These are phyloP conservation scores for Cardamine chenopodiifolia DNA, from an alignment of 345 rosid genomes.

Conservation along the genomic window DNA sequence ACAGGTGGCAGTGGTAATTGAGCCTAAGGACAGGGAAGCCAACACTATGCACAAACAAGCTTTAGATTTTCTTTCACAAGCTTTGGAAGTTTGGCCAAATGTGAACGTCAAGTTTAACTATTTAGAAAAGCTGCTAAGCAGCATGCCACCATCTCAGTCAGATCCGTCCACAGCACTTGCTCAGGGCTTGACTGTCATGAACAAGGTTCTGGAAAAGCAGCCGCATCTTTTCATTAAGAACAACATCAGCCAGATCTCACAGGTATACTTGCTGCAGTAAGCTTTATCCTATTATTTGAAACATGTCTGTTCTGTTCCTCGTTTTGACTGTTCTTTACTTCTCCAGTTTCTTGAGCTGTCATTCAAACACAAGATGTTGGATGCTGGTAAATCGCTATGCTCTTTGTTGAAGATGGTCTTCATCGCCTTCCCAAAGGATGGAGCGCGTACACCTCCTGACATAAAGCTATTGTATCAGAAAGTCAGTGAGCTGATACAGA, in stretches of 20 bases:
- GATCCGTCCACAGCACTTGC: conserved; percentile 95
- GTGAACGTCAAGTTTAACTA: conserved; percentile 95
- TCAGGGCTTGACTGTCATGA: conserved; percentile 98
- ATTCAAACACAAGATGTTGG: conserved; percentile 90
- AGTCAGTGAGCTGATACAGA: conserved; percentile 85
- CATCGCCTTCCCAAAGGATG: conserved; percentile 80
- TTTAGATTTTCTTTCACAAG: conserved; percentile 86
- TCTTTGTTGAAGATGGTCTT: conserved; percentile 93
- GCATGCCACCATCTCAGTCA: conserved; percentile 85
- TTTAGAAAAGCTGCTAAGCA: conserved; percentile 85
- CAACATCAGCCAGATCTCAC: conserved; percentile 87
- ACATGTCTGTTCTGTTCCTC: conserved; percentile 22
- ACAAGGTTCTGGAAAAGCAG: conserved; percentile 95
- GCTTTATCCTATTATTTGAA: conserved; percentile 12
- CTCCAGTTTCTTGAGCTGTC: conserved; percentile 93
- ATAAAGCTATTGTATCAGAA: conserved; percentile 77
- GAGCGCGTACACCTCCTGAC: conserved; percentile 61
- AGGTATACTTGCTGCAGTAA: conserved; percentile 54
- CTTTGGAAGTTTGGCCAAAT: conserved; percentile 97
- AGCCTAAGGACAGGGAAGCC: conserved; percentile 94
- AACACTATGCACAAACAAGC: conserved; percentile 89
- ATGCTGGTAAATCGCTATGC: conserved; percentile 94
- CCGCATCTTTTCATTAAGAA: conserved; percentile 89
- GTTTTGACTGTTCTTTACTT: conserved; percentile 31
- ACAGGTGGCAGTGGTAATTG: conserved; percentile 96